phyloP scores from a whole-genome alignment of 106 monocot species.

The Narthecium ossifragum region DNA sequence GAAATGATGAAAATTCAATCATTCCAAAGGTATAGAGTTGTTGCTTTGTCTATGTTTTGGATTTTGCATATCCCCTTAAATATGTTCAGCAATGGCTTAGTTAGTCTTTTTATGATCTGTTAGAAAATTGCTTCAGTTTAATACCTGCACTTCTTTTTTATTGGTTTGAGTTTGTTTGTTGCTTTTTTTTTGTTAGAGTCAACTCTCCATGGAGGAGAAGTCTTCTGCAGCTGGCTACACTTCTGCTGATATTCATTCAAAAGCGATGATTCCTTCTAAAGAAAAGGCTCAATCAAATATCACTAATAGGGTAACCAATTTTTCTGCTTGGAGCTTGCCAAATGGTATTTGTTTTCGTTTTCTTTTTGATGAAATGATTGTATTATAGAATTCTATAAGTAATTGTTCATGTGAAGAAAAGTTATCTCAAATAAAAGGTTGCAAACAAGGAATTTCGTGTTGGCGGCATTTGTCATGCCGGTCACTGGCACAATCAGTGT shows the following conservation, averaged over 20 bases:
- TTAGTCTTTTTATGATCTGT: neutral
- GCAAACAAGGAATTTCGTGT: neutral
- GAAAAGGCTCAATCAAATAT: neutral
- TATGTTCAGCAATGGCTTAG: neutral
- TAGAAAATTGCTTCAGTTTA: neutral
- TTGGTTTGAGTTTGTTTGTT: neutral
- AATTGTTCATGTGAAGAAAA: neutral
- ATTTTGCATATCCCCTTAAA: neutral
- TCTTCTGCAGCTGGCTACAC: neutral
- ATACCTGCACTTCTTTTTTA: neutral
- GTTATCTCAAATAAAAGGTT: neutral
- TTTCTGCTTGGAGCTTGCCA: neutral
- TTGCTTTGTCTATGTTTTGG: neutral
- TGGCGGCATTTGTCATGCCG: neutral
- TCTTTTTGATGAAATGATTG: neutral
- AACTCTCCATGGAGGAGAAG: neutral
- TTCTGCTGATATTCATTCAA: neutral
- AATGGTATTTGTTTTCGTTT: neutral
- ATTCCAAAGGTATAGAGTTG: neutral
- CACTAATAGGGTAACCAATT: slow-evolving; percentile 10
- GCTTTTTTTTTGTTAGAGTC: neutral
- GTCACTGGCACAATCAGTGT: too few relatives aligned
- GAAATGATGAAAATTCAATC: slow-evolving; percentile 4
- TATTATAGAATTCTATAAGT: neutral
- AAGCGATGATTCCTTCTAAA: neutral